phyloP scores from a whole-genome alignment of 2,329 filamentous ascomycete genomes.

The Diaporthe sp. region DNA sequence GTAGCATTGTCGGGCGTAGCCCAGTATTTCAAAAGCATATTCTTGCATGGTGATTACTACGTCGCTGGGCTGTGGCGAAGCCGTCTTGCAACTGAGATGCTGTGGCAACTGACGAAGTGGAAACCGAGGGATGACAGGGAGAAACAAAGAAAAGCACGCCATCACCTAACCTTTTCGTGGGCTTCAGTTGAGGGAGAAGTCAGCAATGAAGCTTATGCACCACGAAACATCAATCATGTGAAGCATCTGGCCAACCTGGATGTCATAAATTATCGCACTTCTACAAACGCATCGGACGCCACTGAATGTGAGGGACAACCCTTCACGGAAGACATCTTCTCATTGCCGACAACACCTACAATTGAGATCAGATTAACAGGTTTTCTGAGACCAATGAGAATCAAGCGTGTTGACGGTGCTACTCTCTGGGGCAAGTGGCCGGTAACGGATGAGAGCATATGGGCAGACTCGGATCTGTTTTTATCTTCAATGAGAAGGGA shows the following conservation, averaged over 20 bases:
- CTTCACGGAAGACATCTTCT: constrained; percentile 4
- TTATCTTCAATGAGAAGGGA: too few relatives aligned
- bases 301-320: too few relatives aligned
- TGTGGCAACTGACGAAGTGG: not conserved
- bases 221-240: too few relatives aligned
- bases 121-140: not conserved
- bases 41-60: not conserved
- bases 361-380: not conserved
- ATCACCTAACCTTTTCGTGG: constrained; percentile 12
- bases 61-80: not conserved
- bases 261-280: not conserved
- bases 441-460: too few relatives aligned
- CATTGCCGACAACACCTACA: not conserved
- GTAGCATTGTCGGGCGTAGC: constrained; percentile 7
- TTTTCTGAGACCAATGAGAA: not conserved
- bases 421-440: too few relatives aligned
- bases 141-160: too few relatives aligned
- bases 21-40: not conserved
- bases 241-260: not conserved
- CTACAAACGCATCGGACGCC: not conserved
- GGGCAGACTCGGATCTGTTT: not conserved
- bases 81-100: not conserved
- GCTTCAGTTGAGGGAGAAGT: not conserved
- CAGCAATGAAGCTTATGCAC: not conserved
- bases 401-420: too few relatives aligned